phyloP scores from a whole-genome alignment of 2,329 filamentous ascomycete species.

The Neofusicoccum cordaticola region DNA sequence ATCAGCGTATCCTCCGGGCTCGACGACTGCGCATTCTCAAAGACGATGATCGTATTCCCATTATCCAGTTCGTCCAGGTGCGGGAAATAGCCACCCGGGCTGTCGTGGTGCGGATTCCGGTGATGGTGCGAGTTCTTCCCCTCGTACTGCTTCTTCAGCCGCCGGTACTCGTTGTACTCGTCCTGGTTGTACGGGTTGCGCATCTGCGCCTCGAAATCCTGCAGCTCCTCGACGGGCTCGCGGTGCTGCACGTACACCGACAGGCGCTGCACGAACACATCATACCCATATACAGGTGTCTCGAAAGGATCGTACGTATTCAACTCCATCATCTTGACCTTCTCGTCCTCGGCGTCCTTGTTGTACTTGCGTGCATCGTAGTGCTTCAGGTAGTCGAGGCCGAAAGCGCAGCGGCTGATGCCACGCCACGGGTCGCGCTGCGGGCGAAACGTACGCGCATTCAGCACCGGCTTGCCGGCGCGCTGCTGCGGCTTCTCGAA shows the following conservation, averaged over 20 bases:
- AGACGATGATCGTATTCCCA: slow-evolving; percentile 51
- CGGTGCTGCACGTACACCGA: slow-evolving; percentile 52
- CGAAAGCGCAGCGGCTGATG: slow-evolving; percentile 50
- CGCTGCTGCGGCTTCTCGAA: slow-evolving; percentile 48
- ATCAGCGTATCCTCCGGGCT: slow-evolving; percentile 51
- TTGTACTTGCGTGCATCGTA: slow-evolving; percentile 34
- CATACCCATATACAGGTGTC: slow-evolving; percentile 45
- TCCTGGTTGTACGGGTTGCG: slow-evolving; percentile 47
- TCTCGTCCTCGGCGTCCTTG: slow-evolving; percentile 20
- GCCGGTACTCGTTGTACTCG: slow-evolving; percentile 33
- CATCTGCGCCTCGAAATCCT: slow-evolving; percentile 35
- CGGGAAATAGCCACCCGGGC: slow-evolving; percentile 33
- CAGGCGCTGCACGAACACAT: slow-evolving; percentile 51
- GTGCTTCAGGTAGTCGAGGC: slow-evolving; percentile 51
- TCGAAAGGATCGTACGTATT: slow-evolving; percentile 48
- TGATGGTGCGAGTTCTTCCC: not conserved
- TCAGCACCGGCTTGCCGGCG: slow-evolving; percentile 52
- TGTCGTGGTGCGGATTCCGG: not conserved
- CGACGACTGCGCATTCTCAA: slow-evolving; percentile 50
- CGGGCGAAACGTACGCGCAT: slow-evolving; percentile 50
- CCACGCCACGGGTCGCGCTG: slow-evolving; percentile 53
- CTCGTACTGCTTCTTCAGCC: slow-evolving; percentile 26
- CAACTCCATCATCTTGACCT: slow-evolving; percentile 50
- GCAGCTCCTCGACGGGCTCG: slow-evolving; percentile 23
- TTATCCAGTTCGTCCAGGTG: slow-evolving; percentile 48